phyloP scores from a whole-genome alignment of 2,329 filamentous ascomycete species.

The Drechslerella stenobrocha region DNA sequence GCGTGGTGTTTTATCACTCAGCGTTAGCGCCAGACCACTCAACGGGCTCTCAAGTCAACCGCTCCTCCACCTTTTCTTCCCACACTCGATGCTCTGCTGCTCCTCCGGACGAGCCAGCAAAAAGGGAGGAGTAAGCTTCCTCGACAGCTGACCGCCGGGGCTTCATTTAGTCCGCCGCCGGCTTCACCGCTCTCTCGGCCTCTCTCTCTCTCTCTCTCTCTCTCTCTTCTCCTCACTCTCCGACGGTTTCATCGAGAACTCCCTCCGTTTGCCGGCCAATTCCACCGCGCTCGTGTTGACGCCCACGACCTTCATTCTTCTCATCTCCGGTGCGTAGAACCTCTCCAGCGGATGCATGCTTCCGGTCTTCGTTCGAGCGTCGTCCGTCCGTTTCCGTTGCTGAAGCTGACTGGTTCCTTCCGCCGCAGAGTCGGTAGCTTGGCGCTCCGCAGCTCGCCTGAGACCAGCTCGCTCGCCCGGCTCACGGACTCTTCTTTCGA shows the following conservation, averaged over 20 bases:
- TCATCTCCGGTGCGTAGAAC: neutral
- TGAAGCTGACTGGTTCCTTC: no score
- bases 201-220: neutral
- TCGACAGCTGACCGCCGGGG: constrained; percentile 48
- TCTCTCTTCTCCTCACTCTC: neutral
- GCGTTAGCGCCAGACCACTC: constrained; percentile 38
- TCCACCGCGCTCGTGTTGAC: constrained; percentile 40
- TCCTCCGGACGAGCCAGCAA: constrained; percentile 29
- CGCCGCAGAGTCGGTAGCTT: constrained; percentile 24
- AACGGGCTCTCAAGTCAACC: constrained; percentile 30
- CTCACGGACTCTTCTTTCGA: constrained; percentile 8
- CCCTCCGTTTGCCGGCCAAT: constrained; percentile 29
- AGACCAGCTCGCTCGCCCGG: constrained; percentile 20
- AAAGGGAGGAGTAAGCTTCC: constrained; percentile 47
- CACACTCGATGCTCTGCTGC: constrained; percentile 39
- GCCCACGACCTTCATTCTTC: constrained; percentile 5
- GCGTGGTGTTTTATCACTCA: no score
- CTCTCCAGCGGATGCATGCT: no score
- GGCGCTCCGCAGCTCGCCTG: constrained; percentile 24
- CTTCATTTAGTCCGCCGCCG: constrained; percentile 14
- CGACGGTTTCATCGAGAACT: no score
- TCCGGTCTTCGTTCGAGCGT: no score
- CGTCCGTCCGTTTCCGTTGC: no score
- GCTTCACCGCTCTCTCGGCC: constrained; percentile 13
- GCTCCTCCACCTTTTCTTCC: constrained; percentile 40